Percentiles rank a stretch among this genome's conserved stretches.
Evolutionary conservation across 441 rosid genomes (phyloP).

Genomic region (Theobroma grandiflorum): DNA sequence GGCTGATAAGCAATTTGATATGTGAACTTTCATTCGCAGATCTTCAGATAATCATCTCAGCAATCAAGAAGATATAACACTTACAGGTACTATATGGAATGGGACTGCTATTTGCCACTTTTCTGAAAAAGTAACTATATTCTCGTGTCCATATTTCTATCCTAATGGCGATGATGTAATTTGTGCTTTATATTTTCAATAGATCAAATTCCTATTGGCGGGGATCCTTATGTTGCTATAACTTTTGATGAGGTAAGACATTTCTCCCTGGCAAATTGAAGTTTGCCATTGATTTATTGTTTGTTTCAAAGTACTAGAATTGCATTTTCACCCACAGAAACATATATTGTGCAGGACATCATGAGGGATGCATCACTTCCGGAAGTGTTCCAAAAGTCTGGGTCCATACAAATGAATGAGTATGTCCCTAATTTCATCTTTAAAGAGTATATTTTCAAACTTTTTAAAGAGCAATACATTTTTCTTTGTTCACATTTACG

Average conservation of each 20-base stretch:
- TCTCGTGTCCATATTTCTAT: background rate
- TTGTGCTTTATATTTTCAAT: slow-evolving; percentile 11
- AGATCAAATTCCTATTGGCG: slow-evolving; percentile 72
- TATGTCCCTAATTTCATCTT: slow-evolving; percentile 42
- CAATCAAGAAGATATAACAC: slow-evolving; percentile 74
- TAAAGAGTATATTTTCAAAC: background rate
- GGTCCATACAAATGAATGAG: slow-evolving; percentile 50
- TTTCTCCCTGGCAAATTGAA: background rate
- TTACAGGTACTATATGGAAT: slow-evolving; percentile 46
- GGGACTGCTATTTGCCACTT: background rate
- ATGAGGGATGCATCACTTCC: slow-evolving; percentile 32
- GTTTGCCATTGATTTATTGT: background rate
- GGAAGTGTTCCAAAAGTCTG: slow-evolving; percentile 38
- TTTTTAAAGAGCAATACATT: background rate
- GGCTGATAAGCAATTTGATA: slow-evolving; percentile 6
- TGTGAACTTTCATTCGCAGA: slow-evolving; percentile 37
- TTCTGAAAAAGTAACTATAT: background rate
- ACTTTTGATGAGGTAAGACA: slow-evolving; percentile 69
- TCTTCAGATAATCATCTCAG: slow-evolving; percentile 56
- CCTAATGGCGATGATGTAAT: background rate
- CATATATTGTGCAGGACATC: slow-evolving; percentile 52
- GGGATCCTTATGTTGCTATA: slow-evolving; percentile 69
- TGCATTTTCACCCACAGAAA: slow-evolving; percentile 16
- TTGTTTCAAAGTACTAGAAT: background rate
- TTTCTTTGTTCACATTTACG: slow-evolving; percentile 3